Conservation (phyloP, 148 eudicot genomes). For the Vaccinium darrowii region DNA sequence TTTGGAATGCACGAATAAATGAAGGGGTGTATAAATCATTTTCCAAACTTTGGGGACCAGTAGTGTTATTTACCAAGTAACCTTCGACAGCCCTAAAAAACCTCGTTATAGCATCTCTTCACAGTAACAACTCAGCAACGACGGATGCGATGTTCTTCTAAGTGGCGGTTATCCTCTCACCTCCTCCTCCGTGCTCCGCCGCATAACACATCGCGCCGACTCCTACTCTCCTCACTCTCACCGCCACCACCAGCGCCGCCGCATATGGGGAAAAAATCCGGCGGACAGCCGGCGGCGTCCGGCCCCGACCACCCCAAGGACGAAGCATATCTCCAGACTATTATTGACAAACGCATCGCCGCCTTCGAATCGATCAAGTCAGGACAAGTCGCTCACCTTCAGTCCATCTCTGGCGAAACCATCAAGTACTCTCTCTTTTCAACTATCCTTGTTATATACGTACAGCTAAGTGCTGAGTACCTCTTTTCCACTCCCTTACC, state of each 20-base stretch:
- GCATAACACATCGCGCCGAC: slow-evolving; percentile 2
- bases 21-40: no score
- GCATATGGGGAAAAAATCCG: slow-evolving; percentile 31
- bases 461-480: background rate
- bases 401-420: slow-evolving; percentile 43
- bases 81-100: background rate
- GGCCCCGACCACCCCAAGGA: slow-evolving; percentile 37
- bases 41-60: background rate
- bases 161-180: slow-evolving; percentile 6
- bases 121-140: background rate
- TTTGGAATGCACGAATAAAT: no score
- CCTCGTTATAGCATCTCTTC: background rate
- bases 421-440: slow-evolving; percentile 40
- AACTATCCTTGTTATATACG: background rate
- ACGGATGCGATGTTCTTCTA: slow-evolving; percentile 11
- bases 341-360: slow-evolving; percentile 54
- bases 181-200: slow-evolving; percentile 25
- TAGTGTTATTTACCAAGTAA: background rate
- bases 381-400: slow-evolving; percentile 35
- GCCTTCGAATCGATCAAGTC: slow-evolving; percentile 49
- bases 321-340: slow-evolving; percentile 55
- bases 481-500: background rate
- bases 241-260: slow-evolving; percentile 21
- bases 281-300: slow-evolving; percentile 15
- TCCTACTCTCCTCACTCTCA: background rate